Conservation (phyloP, 257 asterid genomes). For the Nicotiana otophora region DNA sequence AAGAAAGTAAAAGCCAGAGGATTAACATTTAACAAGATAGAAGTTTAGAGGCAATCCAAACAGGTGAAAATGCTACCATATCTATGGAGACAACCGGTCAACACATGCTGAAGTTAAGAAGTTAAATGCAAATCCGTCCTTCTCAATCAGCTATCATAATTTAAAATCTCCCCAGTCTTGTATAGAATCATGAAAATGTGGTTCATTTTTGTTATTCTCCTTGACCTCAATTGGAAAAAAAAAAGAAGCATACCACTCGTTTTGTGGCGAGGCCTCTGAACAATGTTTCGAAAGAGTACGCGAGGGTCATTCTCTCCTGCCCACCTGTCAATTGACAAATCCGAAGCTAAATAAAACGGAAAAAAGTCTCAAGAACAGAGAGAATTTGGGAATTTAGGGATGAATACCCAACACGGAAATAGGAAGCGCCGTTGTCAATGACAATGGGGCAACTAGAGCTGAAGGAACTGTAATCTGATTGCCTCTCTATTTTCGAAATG, state of each 20-base stretch:
- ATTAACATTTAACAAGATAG: not conserved
- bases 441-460: slow-evolving; percentile 73
- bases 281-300: slow-evolving; percentile 86
- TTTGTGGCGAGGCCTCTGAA: slow-evolving; percentile 98
- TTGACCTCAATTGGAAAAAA: not conserved
- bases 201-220: not conserved
- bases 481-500: slow-evolving; percentile 66
- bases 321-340: slow-evolving; percentile 49
- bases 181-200: not conserved
- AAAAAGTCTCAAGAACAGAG: not conserved
- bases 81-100: not conserved
- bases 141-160: not conserved
- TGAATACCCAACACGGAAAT: slow-evolving; percentile 85
- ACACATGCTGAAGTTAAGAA: not conserved
- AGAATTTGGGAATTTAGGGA: slow-evolving; percentile 20
- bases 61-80: not conserved
- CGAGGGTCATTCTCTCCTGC: slow-evolving; percentile 95
- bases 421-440: slow-evolving; percentile 94
- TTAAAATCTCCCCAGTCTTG: not conserved
- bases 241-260: slow-evolving; percentile 46
- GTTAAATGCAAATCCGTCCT: not conserved
- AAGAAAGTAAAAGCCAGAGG: not conserved
- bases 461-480: slow-evolving; percentile 67
- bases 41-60: not conserved
- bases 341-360: not conserved